Evolutionary conservation across 345 rosid species (phyloP).

Genomic region (Populus euphratica): DNA sequence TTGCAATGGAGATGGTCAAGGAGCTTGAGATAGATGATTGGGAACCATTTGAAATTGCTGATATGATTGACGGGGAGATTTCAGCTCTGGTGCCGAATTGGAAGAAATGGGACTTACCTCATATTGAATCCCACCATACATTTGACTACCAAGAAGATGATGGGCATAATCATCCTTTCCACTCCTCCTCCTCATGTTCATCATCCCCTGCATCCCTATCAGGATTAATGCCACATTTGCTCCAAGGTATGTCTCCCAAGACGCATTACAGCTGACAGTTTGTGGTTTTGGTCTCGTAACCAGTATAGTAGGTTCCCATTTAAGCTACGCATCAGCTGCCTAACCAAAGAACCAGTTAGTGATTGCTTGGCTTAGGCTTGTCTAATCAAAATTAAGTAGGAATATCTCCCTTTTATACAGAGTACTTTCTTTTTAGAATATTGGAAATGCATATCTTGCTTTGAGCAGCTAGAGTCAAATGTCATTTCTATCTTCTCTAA

Average conservation of each 20-base stretch:
- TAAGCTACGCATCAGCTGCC: too few species aligned
- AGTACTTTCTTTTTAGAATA: too few species aligned
- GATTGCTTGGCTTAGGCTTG: background rate
- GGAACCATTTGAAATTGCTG: conserved; percentile 68
- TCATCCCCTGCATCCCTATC: conserved; percentile 55
- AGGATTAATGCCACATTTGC: conserved; percentile 37
- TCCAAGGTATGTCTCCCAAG: conserved; percentile 39
- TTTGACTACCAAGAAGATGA: conserved; percentile 40
- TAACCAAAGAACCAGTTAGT: background rate
- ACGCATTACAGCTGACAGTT: too few species aligned
- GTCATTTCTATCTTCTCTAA: too few species aligned
- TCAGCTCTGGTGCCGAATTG: conserved; percentile 49
- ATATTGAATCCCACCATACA: conserved; percentile 16
- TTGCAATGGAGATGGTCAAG: conserved; percentile 77
- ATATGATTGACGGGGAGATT: conserved; percentile 64
- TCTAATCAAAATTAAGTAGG: background rate
- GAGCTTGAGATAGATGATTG: conserved; percentile 67
- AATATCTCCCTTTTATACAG: background rate
- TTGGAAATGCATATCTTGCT: too few species aligned
- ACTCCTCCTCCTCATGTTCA: conserved; percentile 47
- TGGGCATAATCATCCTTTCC: conserved; percentile 27
- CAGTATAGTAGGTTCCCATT: too few species aligned
- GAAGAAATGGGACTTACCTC: conserved; percentile 29
- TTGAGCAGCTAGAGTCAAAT: too few species aligned
- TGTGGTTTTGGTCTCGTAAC: too few species aligned